Evolutionary conservation across 2,329 filamentous ascomycete species (phyloP).

Genomic region (Fusarium scirpi): DNA sequence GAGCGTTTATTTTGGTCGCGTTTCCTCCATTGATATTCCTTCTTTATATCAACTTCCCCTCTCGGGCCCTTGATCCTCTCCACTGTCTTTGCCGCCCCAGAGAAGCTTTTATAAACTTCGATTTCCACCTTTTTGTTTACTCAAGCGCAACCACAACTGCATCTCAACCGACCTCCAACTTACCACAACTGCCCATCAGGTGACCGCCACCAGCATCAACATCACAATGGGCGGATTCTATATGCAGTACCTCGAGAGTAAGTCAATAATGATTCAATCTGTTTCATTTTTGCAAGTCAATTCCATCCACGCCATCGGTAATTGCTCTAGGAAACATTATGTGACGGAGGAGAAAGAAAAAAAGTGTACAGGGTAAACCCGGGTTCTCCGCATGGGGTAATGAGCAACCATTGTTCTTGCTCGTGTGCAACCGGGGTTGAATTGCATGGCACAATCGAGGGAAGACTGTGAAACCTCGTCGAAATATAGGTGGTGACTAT

Average conservation of each 20-base stretch:
- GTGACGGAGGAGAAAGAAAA: background rate
- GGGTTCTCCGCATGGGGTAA: constrained; percentile 31
- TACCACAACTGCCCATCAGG: constrained; percentile 40
- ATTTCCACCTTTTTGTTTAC: constrained; percentile 39
- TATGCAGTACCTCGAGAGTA: constrained; percentile 81
- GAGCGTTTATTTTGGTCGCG: constrained; percentile 40
- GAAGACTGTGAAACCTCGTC: constrained; percentile 1
- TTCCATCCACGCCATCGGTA: constrained; percentile 31
- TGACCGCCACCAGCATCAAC: constrained; percentile 33
- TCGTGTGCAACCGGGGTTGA: constrained; percentile 7
- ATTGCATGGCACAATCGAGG: constrained; percentile 6
- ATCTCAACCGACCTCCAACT: constrained; percentile 20
- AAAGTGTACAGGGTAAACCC: constrained; percentile 19
- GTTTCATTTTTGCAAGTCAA: constrained; percentile 32
- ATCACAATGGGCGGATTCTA: constrained; percentile 73
- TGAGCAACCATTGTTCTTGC: constrained; percentile 16
- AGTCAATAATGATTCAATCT: constrained; percentile 57
- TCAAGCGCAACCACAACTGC: constrained; percentile 27
- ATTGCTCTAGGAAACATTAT: constrained; percentile 29
- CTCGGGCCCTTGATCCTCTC: constrained; percentile 12
- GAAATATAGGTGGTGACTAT: background rate
- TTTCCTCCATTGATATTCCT: constrained; percentile 28
- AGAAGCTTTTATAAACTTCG: constrained; percentile 34
- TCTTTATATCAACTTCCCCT: constrained; percentile 25
- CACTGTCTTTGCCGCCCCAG: constrained; percentile 27